Base-by-base conservation (phyloP, 2,329 filamentous ascomycete genomes). In the Taxawa tesnikishii region DNA sequence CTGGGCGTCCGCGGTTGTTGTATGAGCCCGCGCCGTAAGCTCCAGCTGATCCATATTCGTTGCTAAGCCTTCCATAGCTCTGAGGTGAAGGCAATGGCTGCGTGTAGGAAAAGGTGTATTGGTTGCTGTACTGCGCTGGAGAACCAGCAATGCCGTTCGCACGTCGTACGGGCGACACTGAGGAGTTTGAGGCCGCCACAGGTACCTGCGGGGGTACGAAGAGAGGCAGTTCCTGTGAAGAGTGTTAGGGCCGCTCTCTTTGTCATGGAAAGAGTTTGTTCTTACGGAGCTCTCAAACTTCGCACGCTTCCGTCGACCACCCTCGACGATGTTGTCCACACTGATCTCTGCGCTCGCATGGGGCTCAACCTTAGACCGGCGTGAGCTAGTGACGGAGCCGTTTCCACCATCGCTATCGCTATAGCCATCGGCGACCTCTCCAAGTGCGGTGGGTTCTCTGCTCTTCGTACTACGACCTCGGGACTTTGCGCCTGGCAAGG, bases 251-350 rank as follows among this genome's bases (percentile, higher is more conserved):
- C 24, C 36, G 37, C 14, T 6, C 13, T 2, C 39, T 13, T 38
- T 31, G 32, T 35, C 32, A 17, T 16, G 42, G 37, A 31, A n/a
- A 12, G 15, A 15, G 14, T 16, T 23, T 30, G 29, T 34, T 69
- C 88, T 77, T 79, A 96, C 88, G 60, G 88, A 94, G 65, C 88
- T 96, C 58, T 96, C 88, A 62, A 79, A 79, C 60, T 94, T 94
- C 48, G 88, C 83, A 51, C 85, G 76, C 67, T 96, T 94, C 53
- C 90, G 79, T 58, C 90, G 79, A 44, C 88, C 87, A 51, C 92
- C 90, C 60, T 96, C 88, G 39, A 98, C 82, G 57, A 98, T 96
- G 55, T 98, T 98, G 47, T 94, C 87, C 45, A 94, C 75, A 55
- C 88, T 96, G 51, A 98, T 98, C 47, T 98, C 90, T 11, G 90